These are phyloP conservation scores for Ogataea polymorpha DNA, from an alignment of 805 yeast species.

Conservation along the genomic window DNA sequence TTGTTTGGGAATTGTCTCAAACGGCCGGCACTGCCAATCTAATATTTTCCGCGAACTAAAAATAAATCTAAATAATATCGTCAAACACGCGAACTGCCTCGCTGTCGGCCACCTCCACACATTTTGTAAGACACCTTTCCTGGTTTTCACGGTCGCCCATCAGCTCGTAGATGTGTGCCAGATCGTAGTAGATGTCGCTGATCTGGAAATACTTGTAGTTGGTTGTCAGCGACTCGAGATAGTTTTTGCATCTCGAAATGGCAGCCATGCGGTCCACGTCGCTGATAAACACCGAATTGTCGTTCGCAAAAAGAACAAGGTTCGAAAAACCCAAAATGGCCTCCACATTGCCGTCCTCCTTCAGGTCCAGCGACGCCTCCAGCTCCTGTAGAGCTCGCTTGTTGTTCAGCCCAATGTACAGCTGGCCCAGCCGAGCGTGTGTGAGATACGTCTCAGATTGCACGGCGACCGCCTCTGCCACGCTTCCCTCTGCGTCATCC, in stretches of 20 bases:
- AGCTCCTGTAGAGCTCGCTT: conserved; percentile 56
- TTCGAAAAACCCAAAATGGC: conserved; percentile 55
- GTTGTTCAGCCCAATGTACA: conserved; percentile 34
- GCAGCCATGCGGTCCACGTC: conserved; percentile 59
- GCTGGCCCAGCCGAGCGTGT: conserved; percentile 46
- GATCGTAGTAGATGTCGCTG: conserved; percentile 66
- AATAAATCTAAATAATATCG: conserved; percentile 8
- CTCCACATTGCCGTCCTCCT: conserved; percentile 42
- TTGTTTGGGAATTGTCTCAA: conserved; percentile 9
- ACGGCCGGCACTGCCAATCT: conserved; percentile 5
- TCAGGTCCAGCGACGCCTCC: conserved; percentile 56
- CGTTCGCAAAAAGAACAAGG: conserved; percentile 38
- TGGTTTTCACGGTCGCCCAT: conserved; percentile 47
- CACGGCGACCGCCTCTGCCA: conserved; percentile 64
- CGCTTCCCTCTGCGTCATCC: conserved; percentile 66
- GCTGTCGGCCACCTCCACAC: conserved; percentile 60
- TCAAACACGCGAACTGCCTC: conserved; percentile 47
- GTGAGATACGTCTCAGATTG: conserved; percentile 46
- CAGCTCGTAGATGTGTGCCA: conserved; percentile 61
- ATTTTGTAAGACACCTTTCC: conserved; percentile 53
- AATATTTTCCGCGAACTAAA: conserved; percentile 1
- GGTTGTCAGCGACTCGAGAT: conserved; percentile 38
- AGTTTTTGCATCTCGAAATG: conserved; percentile 49
- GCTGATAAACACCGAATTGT: conserved; percentile 41
- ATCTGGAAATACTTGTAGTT: conserved; percentile 41